Base-by-base conservation (phyloP, 73 alveolate genomes). In the Paramecium caudatum region DNA sequence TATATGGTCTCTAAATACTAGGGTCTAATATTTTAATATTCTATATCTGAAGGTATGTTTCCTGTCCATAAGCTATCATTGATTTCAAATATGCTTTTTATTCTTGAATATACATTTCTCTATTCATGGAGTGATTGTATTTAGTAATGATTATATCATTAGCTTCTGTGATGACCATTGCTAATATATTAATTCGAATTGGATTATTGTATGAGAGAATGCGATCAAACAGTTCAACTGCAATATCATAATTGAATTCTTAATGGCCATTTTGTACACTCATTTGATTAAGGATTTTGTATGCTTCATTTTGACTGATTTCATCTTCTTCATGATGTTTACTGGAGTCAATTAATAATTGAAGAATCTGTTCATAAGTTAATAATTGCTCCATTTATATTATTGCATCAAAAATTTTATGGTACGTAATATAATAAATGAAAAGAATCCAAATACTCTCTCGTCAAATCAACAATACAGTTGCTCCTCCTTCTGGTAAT, bases 241-340 rank as follows among this genome's bases (percentile, higher is more conserved):
- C 88, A 15, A 74, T 41, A 34, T 74, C 88, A 74, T 74, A 74
- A 74, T 45, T 74, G 32, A 74, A 74, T 74, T 74, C 88, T 13
- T 30, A 8, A 39, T 37, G 47, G 36, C 68, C 68, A 23, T 74
- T 74, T 13, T 30, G n/a, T 12, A 39, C 19, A 13, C 88, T 74
- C 88, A 74, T 74, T n/a, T 30, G 15, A 39, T 74, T 74, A 8
- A 74, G 33, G 8, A 43, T 43, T 10, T 74, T 74, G 43, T 45
- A 34, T 1, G 69, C 88, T 41, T 74, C 88, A 3, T 16, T 41
- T 30, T 55, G 23, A 23, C 21, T 55, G 23, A 55, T 55, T 23
- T 55, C 80, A 6, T 55, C 80, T 1, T 55, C 80, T 55, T 55
- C 1, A 55, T 23, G 23, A 27, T 55, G 23, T 27, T 55, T 37